Evolutionary conservation across 2,329 filamentous ascomycete species (phyloP).

Genomic region (Myriosclerotinia duriaeana): DNA sequence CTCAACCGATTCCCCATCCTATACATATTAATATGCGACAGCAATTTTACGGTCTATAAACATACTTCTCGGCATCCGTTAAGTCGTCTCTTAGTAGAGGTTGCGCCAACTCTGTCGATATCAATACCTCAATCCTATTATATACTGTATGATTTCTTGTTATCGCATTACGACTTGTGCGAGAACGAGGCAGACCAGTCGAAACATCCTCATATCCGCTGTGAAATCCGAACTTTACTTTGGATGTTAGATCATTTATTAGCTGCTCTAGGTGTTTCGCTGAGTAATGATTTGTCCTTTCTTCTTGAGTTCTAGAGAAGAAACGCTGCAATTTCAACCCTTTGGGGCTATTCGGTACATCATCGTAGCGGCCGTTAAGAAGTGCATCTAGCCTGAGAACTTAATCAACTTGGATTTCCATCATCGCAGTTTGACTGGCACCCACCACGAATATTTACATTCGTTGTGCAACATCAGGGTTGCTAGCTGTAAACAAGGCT

Average conservation of each 20-base stretch:
- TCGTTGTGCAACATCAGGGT: slow-evolving; percentile 11
- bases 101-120: slow-evolving; percentile 7
- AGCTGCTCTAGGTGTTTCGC: background rate
- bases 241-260: background rate
- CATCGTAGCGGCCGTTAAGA: background rate
- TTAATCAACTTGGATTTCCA: background rate
- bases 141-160: slow-evolving; percentile 4
- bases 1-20: slow-evolving; percentile 5
- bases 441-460: slow-evolving; percentile 12
- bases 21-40: background rate
- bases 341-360: background rate
- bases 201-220: slow-evolving; percentile 13
- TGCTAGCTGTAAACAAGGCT: slow-evolving; percentile 9
- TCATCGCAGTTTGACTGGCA: background rate
- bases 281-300: background rate
- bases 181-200: slow-evolving; percentile 6
- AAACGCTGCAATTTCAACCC: background rate
- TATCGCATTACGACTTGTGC: slow-evolving; percentile 9
- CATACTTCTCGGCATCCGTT: slow-evolving; percentile 11
- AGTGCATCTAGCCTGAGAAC: slow-evolving; percentile 11
- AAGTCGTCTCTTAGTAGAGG: slow-evolving; percentile 9
- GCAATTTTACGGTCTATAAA: background rate
- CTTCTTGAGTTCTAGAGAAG: background rate
- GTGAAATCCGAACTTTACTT: slow-evolving; percentile 7
- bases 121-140: slow-evolving; percentile 1